phyloP scores from a whole-genome alignment of 1,284 basidiomycete genomes.

The Ganoderma resinaceum region DNA sequence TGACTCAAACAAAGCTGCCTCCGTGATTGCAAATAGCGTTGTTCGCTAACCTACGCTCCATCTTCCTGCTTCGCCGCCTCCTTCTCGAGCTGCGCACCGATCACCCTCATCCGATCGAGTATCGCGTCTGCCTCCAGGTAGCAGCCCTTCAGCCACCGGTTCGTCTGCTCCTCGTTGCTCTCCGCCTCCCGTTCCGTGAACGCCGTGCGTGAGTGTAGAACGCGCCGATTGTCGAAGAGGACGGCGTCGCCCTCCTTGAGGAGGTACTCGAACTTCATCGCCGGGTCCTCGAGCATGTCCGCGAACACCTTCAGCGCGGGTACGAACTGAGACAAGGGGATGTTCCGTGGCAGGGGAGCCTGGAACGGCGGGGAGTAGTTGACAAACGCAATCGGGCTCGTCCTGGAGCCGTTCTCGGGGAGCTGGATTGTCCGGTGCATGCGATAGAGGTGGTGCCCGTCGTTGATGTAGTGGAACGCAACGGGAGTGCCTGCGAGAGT shows the following conservation, averaged over 20 bases:
- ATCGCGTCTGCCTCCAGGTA: slow-evolving; percentile 86
- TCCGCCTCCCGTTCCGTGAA: slow-evolving; percentile 54
- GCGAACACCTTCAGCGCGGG: slow-evolving; percentile 73
- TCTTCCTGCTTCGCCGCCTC: background rate
- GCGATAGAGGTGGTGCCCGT: slow-evolving; percentile 84
- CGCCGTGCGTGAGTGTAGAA: slow-evolving; percentile 87
- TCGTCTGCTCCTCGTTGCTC: slow-evolving; percentile 55
- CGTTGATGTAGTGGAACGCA: slow-evolving; percentile 92
- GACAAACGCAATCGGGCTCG: slow-evolving; percentile 60
- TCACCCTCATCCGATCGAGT: slow-evolving; percentile 62
- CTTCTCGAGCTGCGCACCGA: slow-evolving; percentile 13
- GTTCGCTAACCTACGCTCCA: background rate
- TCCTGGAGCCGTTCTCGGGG: slow-evolving; percentile 34
- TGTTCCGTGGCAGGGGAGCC: slow-evolving; percentile 66
- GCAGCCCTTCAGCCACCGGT: slow-evolving; percentile 86
- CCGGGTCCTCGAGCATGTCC: slow-evolving; percentile 60
- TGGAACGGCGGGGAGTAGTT: slow-evolving; percentile 98
- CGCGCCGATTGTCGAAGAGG: slow-evolving; percentile 93
- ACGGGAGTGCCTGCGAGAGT: slow-evolving; percentile 71
- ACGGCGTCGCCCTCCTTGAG: slow-evolving; percentile 88
- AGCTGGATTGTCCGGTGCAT: slow-evolving; percentile 87
- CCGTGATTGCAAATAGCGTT: background rate
- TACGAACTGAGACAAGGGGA: slow-evolving; percentile 65
- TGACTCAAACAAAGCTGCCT: background rate
- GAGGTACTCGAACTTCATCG: slow-evolving; percentile 69